Conservation (phyloP, 2,329 filamentous ascomycete genomes). For the Claviceps arundinis region DNA sequence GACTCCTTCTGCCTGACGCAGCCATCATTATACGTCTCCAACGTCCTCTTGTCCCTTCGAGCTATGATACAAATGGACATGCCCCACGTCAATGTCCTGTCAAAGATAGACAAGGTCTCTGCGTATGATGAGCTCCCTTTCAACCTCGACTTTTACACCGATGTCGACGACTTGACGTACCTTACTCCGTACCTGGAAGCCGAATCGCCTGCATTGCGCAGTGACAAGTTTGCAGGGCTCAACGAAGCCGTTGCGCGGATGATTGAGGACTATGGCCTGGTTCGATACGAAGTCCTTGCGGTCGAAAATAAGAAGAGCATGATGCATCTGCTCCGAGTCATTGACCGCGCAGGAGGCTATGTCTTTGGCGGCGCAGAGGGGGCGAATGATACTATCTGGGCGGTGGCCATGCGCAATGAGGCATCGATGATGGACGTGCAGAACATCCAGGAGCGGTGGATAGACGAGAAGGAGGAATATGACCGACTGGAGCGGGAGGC, state of each 20-base stretch:
- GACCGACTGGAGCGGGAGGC: constrained; percentile 66
- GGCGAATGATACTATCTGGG: constrained; percentile 94
- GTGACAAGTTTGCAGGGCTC: constrained; percentile 66
- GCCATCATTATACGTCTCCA: constrained; percentile 89
- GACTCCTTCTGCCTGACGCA: constrained; percentile 89
- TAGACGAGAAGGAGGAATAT: constrained; percentile 78
- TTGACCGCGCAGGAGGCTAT: constrained; percentile 87
- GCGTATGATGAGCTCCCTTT: constrained; percentile 80
- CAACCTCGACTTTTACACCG: constrained; percentile 93
- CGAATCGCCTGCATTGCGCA: constrained; percentile 58
- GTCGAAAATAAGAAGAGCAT: constrained; percentile 96
- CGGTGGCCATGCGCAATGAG: constrained; percentile 76
- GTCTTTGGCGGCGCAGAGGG: constrained; percentile 84
- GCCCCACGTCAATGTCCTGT: constrained; percentile 88
- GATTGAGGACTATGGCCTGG: constrained; percentile 79
- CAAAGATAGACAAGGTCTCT: constrained; percentile 90
- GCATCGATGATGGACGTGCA: constrained; percentile 64
- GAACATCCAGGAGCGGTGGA: constrained; percentile 92
- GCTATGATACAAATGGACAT: constrained; percentile 98
- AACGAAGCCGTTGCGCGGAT: constrained; percentile 79
- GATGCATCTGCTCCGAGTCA: constrained; percentile 78
- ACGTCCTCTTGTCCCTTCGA: constrained; percentile 79
- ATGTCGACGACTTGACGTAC: constrained; percentile 84
- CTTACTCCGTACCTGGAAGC: constrained; percentile 67
- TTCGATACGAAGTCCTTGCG: constrained; percentile 83